Base-by-base conservation (phyloP, 352 stramenopile species). In the Plasmopara halstedii region DNA sequence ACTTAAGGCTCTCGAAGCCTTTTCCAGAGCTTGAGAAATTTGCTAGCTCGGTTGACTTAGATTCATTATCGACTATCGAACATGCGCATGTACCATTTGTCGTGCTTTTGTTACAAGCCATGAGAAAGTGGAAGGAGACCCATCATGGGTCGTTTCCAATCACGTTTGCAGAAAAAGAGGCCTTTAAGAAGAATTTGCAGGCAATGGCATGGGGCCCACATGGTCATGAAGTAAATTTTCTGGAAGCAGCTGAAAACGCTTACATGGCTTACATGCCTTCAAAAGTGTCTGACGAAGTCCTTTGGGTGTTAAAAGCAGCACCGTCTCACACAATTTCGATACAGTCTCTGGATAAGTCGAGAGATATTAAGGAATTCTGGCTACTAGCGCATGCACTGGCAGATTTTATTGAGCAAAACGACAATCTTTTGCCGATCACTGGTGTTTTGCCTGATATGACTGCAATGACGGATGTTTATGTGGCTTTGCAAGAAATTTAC, bases 371-470 rank as follows among this genome's bases (percentile, higher is more conserved):
- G 0, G 65, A 84, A 37, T 96, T 96, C 53, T 93, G 81, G 73
- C 64, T 95, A 22, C 36, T 96, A 15, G 77, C 85, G 0, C 53
- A 68, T 21, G 75, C 75, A 0, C 36, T 97, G 14, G 63, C 60
- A 3, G 70, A 85, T 23, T 97, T 96, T 68, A 67, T 95, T 8
- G 53, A 64, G 19, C 47, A 69, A 25, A 86, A 89, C 42, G 62
- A 73, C 9, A 73, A 68, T 1, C 27, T 83, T 33, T 59, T 83
- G 38, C 90, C 91, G 3, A 62, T 98, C n/a, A 87, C 86, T 23
- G 94, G 94, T 3, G 80, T 84, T 9, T 86, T 99, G 20, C 96
- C 95, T 0, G 96, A 99, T 50, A 98, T 99, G 94, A 98, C 95
- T 6, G 83, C 90, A 11, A 94, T 93, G 9, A 98, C 95, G 1